Conservation (phyloP, 805 yeast genomes). For the Metschnikowia baotianmanensis region DNA sequence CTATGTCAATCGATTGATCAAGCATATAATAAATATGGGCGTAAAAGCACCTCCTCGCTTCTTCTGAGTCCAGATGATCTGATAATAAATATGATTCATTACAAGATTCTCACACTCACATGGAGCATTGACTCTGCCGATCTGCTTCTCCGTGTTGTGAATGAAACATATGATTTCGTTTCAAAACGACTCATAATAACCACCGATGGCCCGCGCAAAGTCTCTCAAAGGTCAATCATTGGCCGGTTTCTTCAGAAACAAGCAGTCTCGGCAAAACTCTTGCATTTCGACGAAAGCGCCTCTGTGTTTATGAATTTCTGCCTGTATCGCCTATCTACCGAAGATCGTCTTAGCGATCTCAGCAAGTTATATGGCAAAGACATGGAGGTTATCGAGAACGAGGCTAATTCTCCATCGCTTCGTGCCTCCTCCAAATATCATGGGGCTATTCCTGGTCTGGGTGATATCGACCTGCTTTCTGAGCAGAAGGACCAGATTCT, state of each 20-base stretch:
- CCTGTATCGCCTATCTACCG: conserved; percentile 29
- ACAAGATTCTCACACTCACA: conserved; percentile 18
- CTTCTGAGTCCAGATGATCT: neutral
- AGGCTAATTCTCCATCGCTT: too few relatives aligned
- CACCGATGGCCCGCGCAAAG: conserved; percentile 3
- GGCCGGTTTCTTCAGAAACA: conserved; percentile 47
- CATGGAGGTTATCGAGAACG: too few relatives aligned
- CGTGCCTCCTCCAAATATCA: too few relatives aligned
- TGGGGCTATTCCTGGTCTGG: too few relatives aligned
- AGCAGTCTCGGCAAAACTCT: conserved; percentile 37
- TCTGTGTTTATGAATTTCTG: conserved; percentile 37
- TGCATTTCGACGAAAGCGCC: conserved; percentile 47
- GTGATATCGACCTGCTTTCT: too few relatives aligned
- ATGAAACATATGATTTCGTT: conserved; percentile 11
- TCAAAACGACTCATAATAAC: conserved; percentile 15
- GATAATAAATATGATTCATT: neutral
- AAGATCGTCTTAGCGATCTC: conserved; percentile 14
- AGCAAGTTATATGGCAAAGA: neutral
- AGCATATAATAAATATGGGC: neutral
- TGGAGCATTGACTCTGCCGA: conserved; percentile 54
- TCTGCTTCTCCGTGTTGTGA: conserved; percentile 38
- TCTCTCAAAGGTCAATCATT: conserved; percentile 25
- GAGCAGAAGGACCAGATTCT: too few relatives aligned
- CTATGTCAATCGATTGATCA: conserved; percentile 11
- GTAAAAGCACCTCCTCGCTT: neutral